Conservation (phyloP, 768 basidiomycete species). For the Boletus sp. region DNA sequence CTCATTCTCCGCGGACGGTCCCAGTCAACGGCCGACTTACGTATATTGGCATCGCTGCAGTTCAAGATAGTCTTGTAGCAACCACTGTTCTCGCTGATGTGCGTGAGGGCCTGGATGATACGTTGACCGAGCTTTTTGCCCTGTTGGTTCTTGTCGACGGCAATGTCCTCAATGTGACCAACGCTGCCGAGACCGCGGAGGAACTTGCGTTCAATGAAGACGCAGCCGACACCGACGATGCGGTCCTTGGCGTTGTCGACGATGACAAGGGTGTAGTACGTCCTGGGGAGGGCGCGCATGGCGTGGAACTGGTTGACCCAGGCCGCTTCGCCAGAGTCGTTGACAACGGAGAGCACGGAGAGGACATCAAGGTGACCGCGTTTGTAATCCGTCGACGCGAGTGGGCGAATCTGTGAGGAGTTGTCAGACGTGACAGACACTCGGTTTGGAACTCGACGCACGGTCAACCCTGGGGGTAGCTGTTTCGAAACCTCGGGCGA, state of each 20-base stretch:
- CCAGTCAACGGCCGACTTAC: conserved; percentile 48
- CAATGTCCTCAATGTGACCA: conserved; percentile 98
- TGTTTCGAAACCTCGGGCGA: conserved; percentile 56
- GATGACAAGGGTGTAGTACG: conserved; percentile 87
- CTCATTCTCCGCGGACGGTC: not conserved
- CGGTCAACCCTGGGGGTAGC: conserved; percentile 48
- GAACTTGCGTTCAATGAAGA: conserved; percentile 95
- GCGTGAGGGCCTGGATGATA: conserved; percentile 82
- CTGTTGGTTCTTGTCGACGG: conserved; percentile 82
- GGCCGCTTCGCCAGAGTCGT: conserved; percentile 60
- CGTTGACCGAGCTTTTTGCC: conserved; percentile 89
- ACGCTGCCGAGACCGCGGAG: conserved; percentile 78
- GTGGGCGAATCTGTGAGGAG: conserved; percentile 74
- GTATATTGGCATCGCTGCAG: conserved; percentile 86
- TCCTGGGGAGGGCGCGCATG: conserved; percentile 49
- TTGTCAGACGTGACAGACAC: not conserved
- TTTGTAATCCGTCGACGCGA: conserved; percentile 78
- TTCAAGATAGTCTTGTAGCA: conserved; percentile 98
- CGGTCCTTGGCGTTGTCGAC: conserved; percentile 68
- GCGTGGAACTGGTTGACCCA: conserved; percentile 70
- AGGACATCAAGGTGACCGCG: conserved; percentile 86
- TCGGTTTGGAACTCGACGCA: not conserved
- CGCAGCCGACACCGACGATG: conserved; percentile 79
- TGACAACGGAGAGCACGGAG: conserved; percentile 62
- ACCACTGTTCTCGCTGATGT: conserved; percentile 74